These are phyloP conservation scores for Geotrichum aggregatum DNA, from an alignment of 1,139 yeast genomes.

Conservation along the genomic window DNA sequence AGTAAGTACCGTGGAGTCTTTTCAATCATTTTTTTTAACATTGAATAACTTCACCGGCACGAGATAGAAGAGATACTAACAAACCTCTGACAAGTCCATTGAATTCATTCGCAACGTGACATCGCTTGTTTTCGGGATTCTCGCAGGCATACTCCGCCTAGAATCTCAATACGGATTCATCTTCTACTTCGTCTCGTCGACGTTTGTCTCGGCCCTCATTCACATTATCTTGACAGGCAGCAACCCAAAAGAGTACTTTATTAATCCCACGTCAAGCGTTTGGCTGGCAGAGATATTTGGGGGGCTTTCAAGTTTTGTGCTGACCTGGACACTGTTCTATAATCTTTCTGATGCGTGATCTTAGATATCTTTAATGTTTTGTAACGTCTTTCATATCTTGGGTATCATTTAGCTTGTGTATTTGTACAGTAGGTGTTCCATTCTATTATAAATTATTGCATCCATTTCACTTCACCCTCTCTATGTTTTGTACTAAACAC, in stretches of 20 bases:
- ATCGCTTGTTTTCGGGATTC: slow-evolving; percentile 61
- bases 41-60: too few relatives aligned
- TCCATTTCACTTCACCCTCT: slow-evolving; percentile 2
- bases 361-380: background rate
- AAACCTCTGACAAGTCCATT: slow-evolving; percentile 37
- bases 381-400: slow-evolving; percentile 5
- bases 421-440: too few relatives aligned
- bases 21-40: too few relatives aligned
- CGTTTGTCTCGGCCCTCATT: slow-evolving; percentile 46
- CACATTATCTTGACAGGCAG: slow-evolving; percentile 45
- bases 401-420: background rate
- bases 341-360: slow-evolving; percentile 51
- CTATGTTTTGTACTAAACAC: background rate
- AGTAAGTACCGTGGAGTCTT: too few relatives aligned
- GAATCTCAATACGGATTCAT: slow-evolving; percentile 61
- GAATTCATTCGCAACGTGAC: slow-evolving; percentile 60
- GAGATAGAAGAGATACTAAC: too few relatives aligned
- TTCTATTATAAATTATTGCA: too few relatives aligned
- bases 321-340: slow-evolving; percentile 82
- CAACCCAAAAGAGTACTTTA: slow-evolving; percentile 48
- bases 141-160: slow-evolving; percentile 67
- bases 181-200: slow-evolving; percentile 52
- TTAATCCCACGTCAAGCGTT: slow-evolving; percentile 53
- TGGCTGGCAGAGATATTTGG: slow-evolving; percentile 54
- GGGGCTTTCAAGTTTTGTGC: slow-evolving; percentile 64